Conservation (phyloP, 495 filamentous ascomycete species). For the Penicillium atrosanguineum region DNA sequence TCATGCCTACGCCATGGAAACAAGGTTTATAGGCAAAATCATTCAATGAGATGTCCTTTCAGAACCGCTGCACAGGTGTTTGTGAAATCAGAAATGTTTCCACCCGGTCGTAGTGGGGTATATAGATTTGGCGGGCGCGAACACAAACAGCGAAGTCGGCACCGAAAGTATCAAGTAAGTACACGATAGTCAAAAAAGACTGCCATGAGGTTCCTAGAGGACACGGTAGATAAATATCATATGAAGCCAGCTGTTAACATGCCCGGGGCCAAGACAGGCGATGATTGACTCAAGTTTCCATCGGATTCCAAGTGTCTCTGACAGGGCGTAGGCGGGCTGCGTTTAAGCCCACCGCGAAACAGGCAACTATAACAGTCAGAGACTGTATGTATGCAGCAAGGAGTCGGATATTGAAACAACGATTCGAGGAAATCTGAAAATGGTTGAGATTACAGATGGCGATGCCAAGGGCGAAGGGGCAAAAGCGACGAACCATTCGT, state of each 20-base stretch:
- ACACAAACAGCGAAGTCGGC: neutral
- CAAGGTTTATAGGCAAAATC: neutral
- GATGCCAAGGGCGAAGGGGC: slow-evolving; percentile 14
- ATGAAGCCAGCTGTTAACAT: slow-evolving; percentile 16
- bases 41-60: neutral
- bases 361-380: slow-evolving; percentile 16
- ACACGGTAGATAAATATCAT: slow-evolving; percentile 9
- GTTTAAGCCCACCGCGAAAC: slow-evolving; percentile 8
- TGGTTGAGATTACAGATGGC: neutral
- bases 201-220: slow-evolving; percentile 6
- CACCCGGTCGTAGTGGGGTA: neutral
- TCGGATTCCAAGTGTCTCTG: slow-evolving; percentile 28
- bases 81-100: neutral
- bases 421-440: neutral
- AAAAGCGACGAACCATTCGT: slow-evolving; percentile 8
- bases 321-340: slow-evolving; percentile 18
- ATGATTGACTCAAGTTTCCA: slow-evolving; percentile 28
- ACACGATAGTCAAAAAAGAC: neutral
- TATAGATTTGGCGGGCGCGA: slow-evolving; percentile 4
- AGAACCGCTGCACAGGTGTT: neutral
- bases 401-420: neutral
- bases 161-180: neutral
- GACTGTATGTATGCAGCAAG: neutral
- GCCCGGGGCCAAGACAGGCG: slow-evolving; percentile 2
- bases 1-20: slow-evolving; percentile 3